These are phyloP conservation scores for Nicotiana paniculata DNA, from an alignment of 257 asterid species.

Conservation along the genomic window DNA sequence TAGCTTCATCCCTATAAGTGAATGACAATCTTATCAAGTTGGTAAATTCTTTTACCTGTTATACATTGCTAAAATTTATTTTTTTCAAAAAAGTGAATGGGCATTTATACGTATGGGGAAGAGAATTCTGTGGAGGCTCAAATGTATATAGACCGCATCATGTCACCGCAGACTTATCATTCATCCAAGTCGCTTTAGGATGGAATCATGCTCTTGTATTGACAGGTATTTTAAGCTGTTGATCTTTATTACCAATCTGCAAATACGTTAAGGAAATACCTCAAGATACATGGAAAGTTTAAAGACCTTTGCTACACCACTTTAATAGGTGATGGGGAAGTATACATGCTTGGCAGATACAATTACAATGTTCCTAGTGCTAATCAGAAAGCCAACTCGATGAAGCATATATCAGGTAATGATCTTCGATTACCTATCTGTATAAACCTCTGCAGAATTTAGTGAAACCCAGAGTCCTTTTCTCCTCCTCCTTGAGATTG, in stretches of 20 bases:
- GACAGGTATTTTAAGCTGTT: slow-evolving; percentile 33
- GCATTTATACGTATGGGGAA: slow-evolving; percentile 74
- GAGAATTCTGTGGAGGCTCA: slow-evolving; percentile 52
- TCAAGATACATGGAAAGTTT: neutral
- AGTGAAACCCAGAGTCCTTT: neutral
- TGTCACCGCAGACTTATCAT: slow-evolving; percentile 20
- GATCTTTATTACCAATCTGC: neutral
- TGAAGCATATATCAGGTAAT: slow-evolving; percentile 24
- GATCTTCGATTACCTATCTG: neutral
- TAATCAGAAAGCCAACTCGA: slow-evolving; percentile 24
- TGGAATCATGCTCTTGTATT: slow-evolving; percentile 82
- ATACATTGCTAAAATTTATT: neutral
- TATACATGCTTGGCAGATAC: slow-evolving; percentile 69
- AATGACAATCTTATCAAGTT: neutral
- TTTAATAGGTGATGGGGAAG: slow-evolving; percentile 38
- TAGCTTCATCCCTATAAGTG: neutral
- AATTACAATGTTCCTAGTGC: slow-evolving; percentile 59
- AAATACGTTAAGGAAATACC: neutral
- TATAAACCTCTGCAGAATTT: neutral
- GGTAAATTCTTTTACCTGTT: neutral
- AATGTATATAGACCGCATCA: slow-evolving; percentile 38
- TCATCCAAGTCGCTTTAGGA: slow-evolving; percentile 61
- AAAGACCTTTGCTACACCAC: neutral
- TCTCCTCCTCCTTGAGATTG: neutral
- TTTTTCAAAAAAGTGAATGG: slow-evolving; percentile 42